Base-by-base conservation (phyloP, 2,329 filamentous ascomycete genomes). In the Neocatenulostroma microsporum region DNA sequence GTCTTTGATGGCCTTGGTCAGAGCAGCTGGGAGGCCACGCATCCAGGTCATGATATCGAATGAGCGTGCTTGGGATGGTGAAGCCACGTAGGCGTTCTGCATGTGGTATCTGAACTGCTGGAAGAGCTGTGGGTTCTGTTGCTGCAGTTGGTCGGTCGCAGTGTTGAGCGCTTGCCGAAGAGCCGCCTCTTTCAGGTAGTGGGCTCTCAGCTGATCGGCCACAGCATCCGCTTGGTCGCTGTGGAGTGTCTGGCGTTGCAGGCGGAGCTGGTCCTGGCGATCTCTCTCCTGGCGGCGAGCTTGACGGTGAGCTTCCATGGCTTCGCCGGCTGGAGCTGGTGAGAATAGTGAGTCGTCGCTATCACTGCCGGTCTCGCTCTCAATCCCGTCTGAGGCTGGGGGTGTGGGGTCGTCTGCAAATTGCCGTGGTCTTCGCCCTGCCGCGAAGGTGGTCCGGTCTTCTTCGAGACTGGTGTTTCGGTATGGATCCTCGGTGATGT, bases 21-120 rank as follows among this genome's bases (percentile, higher is more conserved):
- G 5, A 3, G 12, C 13, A 20, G 21, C 4, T 7, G 31, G 21
- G 31, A 34, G 20, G 3, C 18, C 4, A 19, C 17, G 4, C 5
- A 34, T 4, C 31, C 31, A 26, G 31, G 31, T 24, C 8, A 34
- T 10, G 10, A 34, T 26, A 21, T 34, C 31, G 21, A 34, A 12
- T 9, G 20, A 9, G 21, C 31, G 31, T 14, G 21, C 31, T 24
- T 24, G 17, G 4, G 5, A 14, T 15, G 11, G n/a, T n/a, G 21
- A 24, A 15, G 25, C 19, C 4, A 18, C 14, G 6, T 24, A 14
- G 12, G 31, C 31, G 21, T 34, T 34, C 3, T 12, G 7, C 8
- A 23, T 10, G 21, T 24, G 21, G 8, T 17, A 12, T 25, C 17
- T 6, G 12, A 24, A 34, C 4, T 14, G 20, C 5, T 11, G n/a